Evolutionary conservation across 768 basidiomycete genomes (phyloP).

Genomic region (Lentinula lateritia): DNA sequence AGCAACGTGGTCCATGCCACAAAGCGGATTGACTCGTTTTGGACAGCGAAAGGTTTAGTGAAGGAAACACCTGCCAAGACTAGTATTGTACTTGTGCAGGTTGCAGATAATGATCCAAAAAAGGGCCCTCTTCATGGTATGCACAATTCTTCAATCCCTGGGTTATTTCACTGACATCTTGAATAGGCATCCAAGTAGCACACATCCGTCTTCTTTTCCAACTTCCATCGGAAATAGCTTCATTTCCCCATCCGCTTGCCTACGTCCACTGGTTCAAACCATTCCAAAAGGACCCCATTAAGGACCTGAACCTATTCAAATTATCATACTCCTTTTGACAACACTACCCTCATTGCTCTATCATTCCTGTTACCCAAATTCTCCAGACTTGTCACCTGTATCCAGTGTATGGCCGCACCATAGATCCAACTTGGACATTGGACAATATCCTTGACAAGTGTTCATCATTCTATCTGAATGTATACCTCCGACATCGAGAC

Average conservation of each 20-base stretch:
- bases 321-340: slow-evolving; percentile 12
- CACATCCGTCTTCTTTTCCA: slow-evolving; percentile 21
- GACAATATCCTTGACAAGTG: too few relatives aligned
- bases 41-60: too few relatives aligned
- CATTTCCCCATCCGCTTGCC: slow-evolving; percentile 13
- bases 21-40: too few relatives aligned
- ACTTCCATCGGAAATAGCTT: slow-evolving; percentile 13
- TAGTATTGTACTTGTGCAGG: slow-evolving; percentile 17
- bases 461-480: too few relatives aligned
- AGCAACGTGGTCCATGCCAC: too few relatives aligned
- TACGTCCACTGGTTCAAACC: slow-evolving; percentile 23
- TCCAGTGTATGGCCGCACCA: slow-evolving; percentile 10
- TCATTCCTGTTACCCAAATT: slow-evolving; percentile 20
- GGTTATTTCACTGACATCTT: too few relatives aligned
- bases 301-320: slow-evolving; percentile 13
- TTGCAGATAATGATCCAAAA: background rate
- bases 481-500: too few relatives aligned
- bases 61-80: slow-evolving; percentile 12
- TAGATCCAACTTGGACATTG: too few relatives aligned
- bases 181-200: slow-evolving; percentile 16
- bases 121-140: slow-evolving; percentile 10
- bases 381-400: slow-evolving; percentile 19
- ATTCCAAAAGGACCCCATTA: slow-evolving; percentile 10
- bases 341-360: slow-evolving; percentile 7
- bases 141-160: background rate